Base-by-base conservation (phyloP, 805 yeast genomes). In the Schizosaccharomyces japonicus region DNA sequence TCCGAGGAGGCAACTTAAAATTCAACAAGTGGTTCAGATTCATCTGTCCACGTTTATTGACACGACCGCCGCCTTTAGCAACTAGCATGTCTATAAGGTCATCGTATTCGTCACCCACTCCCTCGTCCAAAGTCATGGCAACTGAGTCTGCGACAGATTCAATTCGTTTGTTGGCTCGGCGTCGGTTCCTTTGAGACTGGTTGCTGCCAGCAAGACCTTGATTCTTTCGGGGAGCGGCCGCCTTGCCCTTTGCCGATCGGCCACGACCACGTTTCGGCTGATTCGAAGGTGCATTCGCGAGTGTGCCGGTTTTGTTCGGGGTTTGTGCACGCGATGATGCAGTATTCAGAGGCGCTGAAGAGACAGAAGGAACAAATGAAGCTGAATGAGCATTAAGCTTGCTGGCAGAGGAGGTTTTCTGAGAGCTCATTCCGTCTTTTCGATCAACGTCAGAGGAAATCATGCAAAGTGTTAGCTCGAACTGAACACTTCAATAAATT, bases 1-100 rank as follows among this genome's bases (percentile, higher is more conserved):
- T 29, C n/a, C 55, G 54, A 7, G 55, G 55, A 5, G 55, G 50
- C 32, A 52, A 39, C 30, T 52, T 28, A 46, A 52, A 52, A 29
- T 52, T 52, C 31, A 52, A 49, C 8, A 52, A 48, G 39, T 52
- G 54, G 33, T 55, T 49, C 8, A 53, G 32, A 46, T 52, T 50
- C 19, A 36, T 36, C 13, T 36, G 42, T 7, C 42, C 42, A 21
- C 42, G 42, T 13, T 21, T 17, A 36, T 36, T 36, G 3, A 27
- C 23, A n/a, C 42, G 17, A n/a, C n/a, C n/a, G n/a, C n/a, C n/a
- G n/a, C n/a, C n/a, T n/a, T n/a, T n/a, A 17, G 27, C 42, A 36
- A 27, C 17, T 17, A 36, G n/a, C 17, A 36, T 19, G 13, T 36
- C 42, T 7, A 36, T 7, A 21, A 36, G 42, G n/a, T n/a, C n/a